Conservation (phyloP, 768 basidiomycete species). For the Boletus sp. region DNA sequence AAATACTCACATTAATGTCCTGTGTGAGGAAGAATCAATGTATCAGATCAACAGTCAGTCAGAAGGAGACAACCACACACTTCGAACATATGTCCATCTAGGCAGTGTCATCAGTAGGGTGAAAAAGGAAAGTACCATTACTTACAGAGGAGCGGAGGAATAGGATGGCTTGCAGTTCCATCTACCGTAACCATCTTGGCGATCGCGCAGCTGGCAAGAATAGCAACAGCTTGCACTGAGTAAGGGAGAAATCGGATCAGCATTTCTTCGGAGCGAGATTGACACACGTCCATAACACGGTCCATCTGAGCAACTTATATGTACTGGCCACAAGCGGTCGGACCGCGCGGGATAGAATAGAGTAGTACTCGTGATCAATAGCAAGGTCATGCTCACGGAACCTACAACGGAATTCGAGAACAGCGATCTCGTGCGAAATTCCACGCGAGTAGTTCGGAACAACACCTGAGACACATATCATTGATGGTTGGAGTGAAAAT, state of each 20-base stretch:
- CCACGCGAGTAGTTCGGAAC: neutral
- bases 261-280: slow-evolving; percentile 12
- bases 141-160: slow-evolving; percentile 54
- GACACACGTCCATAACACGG: neutral
- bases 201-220: slow-evolving; percentile 2
- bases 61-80: slow-evolving; percentile 28
- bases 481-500: neutral
- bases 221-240: neutral
- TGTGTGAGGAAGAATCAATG: slow-evolving; percentile 19
- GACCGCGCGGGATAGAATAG: neutral
- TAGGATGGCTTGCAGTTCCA: slow-evolving; percentile 48
- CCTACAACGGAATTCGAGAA: neutral
- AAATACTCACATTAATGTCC: slow-evolving; percentile 59
- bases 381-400: neutral
- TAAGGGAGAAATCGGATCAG: neutral
- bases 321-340: neutral
- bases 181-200: slow-evolving; percentile 37
- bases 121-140: neutral
- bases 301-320: slow-evolving; percentile 1
- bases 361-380: neutral
- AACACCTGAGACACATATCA: neutral
- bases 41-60: neutral
- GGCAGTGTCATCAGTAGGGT: neutral
- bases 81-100: slow-evolving; percentile 63
- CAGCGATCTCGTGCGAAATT: neutral